Percentiles rank a stretch among this genome's conserved stretches.
These are phyloP conservation scores for Aspergillus caelatus DNA, from an alignment of 2,329 filamentous ascomycete genomes.

Conservation along the genomic window DNA sequence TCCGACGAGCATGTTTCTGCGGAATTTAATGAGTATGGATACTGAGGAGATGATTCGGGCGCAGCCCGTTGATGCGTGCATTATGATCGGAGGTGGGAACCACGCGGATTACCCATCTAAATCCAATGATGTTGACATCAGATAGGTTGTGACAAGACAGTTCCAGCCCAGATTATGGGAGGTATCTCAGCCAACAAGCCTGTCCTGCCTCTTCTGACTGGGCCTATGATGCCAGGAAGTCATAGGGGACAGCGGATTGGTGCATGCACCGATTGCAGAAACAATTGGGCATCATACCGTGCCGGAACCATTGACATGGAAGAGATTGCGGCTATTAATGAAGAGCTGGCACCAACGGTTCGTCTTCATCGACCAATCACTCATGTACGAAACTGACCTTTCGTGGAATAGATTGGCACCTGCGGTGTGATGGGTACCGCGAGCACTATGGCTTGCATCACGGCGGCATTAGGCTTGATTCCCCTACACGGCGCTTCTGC, in stretches of 20 bases:
- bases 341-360: conserved; percentile 72
- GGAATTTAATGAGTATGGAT: conserved; percentile 79
- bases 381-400: neutral
- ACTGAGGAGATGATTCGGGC: conserved; percentile 77
- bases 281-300: conserved; percentile 71
- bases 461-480: conserved; percentile 57
- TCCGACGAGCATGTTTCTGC: conserved; percentile 74
- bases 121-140: neutral
- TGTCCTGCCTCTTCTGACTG: conserved; percentile 68
- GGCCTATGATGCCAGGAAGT: conserved; percentile 75
- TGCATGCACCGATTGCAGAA: conserved; percentile 74
- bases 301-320: conserved; percentile 70
- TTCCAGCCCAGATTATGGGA: conserved; percentile 74
- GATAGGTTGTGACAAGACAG: conserved; percentile 74
- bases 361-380: conserved; percentile 20
- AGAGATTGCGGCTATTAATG: conserved; percentile 70
- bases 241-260: conserved; percentile 66
- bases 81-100: conserved; percentile 64
- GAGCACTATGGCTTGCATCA: conserved; percentile 60
- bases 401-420: conserved; percentile 45
- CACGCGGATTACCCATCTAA: neutral
- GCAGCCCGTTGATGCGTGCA: conserved; percentile 69
- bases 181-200: conserved; percentile 75
- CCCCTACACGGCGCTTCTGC: conserved; percentile 56
- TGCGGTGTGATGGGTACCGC: conserved; percentile 63